Base-by-base conservation (phyloP, 129 eudicot species). In the Artemisia argyi region DNA sequence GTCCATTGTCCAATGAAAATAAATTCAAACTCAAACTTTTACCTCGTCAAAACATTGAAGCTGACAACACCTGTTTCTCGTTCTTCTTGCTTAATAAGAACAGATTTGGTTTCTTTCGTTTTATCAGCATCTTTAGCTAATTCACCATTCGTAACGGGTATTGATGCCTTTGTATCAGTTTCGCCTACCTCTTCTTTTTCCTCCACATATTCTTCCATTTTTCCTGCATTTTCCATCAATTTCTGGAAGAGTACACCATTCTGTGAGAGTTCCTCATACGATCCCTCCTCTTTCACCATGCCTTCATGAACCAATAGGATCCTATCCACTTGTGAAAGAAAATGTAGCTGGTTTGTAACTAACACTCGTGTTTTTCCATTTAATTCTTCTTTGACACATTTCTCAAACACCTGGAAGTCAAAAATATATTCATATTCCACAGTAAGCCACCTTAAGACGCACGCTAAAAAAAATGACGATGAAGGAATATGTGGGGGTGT, bases 141-240 rank as follows among this genome's bases (percentile, higher is more conserved):
- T 42, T 84, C 91, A 84, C 68, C 30, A 80, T 82, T 84, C 59
- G 85, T 78, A 61, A 64, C 75, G 22, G 88, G 73, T 69, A 78
- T 81, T 68, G 85, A 74, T 6, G 70, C 52, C 62, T 80, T 76
- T 67, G 76, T 59, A 65, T 72, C 83, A 71, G 61, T 12, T 28
- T 66, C 68, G 44, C 39, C 70, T 15, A n/a, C 83, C 54, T 80
- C 87, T 71, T 52, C 83, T 16, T 79, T 82, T 73, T 53, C 96
- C 17, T 87, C 89, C 12, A 69, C 76, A 59, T 90, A 83, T 77
- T 85, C 95, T 84, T 94, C 97, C 98, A 94, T 85, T 81, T 90
- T 90, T 59, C 98, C 98, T 3, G 97, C 97, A 88, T 90, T 94
- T 81, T 94, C 98, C 98, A 94, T 90, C 70, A 94, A 77, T 48